Base-by-base conservation (phyloP, 176 grass and related monocot genomes). In the Otatea glauca region DNA sequence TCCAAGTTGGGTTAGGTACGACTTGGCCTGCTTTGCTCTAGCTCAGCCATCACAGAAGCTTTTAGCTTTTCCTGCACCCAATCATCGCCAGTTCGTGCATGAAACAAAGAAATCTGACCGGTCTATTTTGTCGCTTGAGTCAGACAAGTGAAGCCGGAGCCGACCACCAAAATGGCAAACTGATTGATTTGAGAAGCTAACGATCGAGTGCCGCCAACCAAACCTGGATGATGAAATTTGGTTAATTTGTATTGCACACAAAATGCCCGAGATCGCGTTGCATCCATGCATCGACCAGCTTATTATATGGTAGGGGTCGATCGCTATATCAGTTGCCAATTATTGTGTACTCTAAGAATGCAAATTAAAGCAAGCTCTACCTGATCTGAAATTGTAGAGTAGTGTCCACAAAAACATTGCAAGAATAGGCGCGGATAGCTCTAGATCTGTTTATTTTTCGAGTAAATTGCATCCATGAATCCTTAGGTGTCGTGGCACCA, bases 1-100 rank as follows among this genome's bases (percentile, higher is more conserved):
- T 41, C 75, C 84, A 72, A 64, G 75, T 74, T 80, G 68, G n/a
- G 68, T 80, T 86, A 54, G 68, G 84, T 86, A 80, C 49, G 17
- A 5, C n/a, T 41, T 69, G 50, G 53, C 53, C 7, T 78, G 75
- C 78, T 78, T 32, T 42, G 43, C 56, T 42, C 2, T 55, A 25
- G 25, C 55, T 14, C 42, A 35, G 16, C 54, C 1, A 5, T 4
- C n/a, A 61, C n/a, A 62, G 13, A 16, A 59, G 7, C 50, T 8
- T 11, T 12, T 25, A 5, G 32, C 34, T 64, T 79, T 42, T 53
- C 55, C 23, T 34, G 76, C 76, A 21, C 68, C 76, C 48, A 73
- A 73, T 73, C 84, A 80, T 14, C 24, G 23, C 54, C 41, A 10
- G 21, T 49, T 29, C 50, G 39, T 42, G 48, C 39, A 62, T 72